Evolutionary conservation across 2,329 filamentous ascomycete species (phyloP), one percentile per base, ranked within the genome.

Genomic region (Ustulina deusta): DNA sequence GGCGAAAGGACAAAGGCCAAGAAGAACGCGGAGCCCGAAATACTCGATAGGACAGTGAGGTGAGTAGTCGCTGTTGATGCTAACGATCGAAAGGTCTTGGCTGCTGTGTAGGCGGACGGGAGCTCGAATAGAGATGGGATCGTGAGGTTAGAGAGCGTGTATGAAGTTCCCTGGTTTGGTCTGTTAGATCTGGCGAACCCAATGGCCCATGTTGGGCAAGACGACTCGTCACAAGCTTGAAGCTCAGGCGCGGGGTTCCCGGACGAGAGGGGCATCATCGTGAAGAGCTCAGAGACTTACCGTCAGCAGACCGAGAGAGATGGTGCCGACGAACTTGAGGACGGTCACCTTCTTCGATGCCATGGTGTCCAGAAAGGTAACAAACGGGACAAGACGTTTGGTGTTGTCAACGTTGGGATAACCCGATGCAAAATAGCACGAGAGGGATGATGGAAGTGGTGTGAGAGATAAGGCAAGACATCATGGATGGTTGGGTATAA

Each of bases 261-360:
- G 29, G 51, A 11, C 13, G 10, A 62, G 74, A 74, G 72, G 73
- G 70, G 72, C 58, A 73, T 65, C 49, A 59, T 55, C 42, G 61
- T 38, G 66, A 38, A 49, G 57, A 40, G 36, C 29, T 42, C 11
- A 40, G 29, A 48, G 36, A 74, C 91, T 76, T 87, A 97, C 94
- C 67, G 94, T 97, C 79, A 97, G 83, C 65, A 97, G 86, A 71
- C 95, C 95, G 65, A 97, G 86, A 75, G 92, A 95, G 73, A 97
- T 88, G 59, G 93, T 97, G 77, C 95, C 95, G 73, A 97, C 91
- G 79, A 97, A 97, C 83, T 98, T 97, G 83, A 92, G 89, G 79
- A 91, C 83, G 63, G 93, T 90, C 77, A 97, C 85, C 77, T 89
- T 89, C 75, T 86, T 89, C 74, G 87, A 88, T 74, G 88, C 85